These are phyloP conservation scores for Cladosporium velox DNA, from an alignment of 2,329 filamentous ascomycete species.

Conservation along the genomic window DNA sequence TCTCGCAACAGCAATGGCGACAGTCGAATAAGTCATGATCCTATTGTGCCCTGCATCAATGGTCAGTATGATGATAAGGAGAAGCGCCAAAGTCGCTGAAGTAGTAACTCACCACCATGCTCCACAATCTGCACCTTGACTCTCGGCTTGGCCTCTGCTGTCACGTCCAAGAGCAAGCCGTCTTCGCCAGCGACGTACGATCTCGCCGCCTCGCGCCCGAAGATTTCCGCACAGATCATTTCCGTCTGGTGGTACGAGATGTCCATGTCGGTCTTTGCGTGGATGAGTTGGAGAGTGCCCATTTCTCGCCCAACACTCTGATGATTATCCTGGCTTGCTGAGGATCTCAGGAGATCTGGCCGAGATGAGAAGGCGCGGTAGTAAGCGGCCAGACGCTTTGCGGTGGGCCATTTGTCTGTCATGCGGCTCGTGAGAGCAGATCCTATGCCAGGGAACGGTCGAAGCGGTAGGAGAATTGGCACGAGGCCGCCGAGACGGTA, in stretches of 20 bases:
- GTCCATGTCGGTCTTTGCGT: slow-evolving; percentile 78
- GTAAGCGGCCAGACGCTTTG: slow-evolving; percentile 64
- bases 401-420: slow-evolving; percentile 80
- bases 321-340: no score
- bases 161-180: slow-evolving; percentile 30
- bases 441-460: slow-evolving; percentile 65
- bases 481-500: slow-evolving; percentile 79
- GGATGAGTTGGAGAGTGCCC: slow-evolving; percentile 67
- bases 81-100: background rate
- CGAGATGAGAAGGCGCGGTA: slow-evolving; percentile 54
- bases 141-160: slow-evolving; percentile 30
- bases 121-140: slow-evolving; percentile 48
- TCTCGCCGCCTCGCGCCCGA: slow-evolving; percentile 48
- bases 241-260: slow-evolving; percentile 75
- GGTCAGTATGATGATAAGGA: background rate
- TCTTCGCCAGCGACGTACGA: slow-evolving; percentile 36
- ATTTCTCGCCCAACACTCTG: slow-evolving; percentile 28
- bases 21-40: slow-evolving; percentile 65
- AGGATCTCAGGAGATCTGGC: no score
- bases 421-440: slow-evolving; percentile 63
- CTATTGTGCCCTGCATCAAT: slow-evolving; percentile 65
- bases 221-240: slow-evolving; percentile 62
- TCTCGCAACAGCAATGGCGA: slow-evolving; percentile 65
- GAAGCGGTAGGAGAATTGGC: slow-evolving; percentile 75
- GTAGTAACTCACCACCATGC: slow-evolving; percentile 42